Base-by-base conservation (phyloP, 1,284 basidiomycete genomes). In the Sporisorium iseilematis-ciliati region DNA sequence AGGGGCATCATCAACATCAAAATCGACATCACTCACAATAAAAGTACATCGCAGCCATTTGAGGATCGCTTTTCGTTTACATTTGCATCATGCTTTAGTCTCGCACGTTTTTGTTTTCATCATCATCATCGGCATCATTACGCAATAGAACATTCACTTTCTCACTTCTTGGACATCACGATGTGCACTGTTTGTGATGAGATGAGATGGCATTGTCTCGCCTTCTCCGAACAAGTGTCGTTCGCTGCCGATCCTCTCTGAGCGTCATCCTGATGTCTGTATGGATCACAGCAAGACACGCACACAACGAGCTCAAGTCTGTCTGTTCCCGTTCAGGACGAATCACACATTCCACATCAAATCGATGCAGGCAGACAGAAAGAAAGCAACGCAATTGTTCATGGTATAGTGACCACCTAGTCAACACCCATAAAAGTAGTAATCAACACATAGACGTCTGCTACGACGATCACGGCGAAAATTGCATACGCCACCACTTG, bases 391-490 rank as follows among this genome's bases (percentile, higher is more conserved):
- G 0, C n/a, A n/a, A 54, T 43, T 31, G 21, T 54, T 12, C 42
- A 45, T 48, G 20, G 31, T 29, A 43, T n/a, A 4, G n/a, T 31
- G n/a, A 16, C 26, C 12, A 20, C 23, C 33, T 29, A 59, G 8
- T 55, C 21, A 10, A n/a, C 38, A 29, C 43, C 58, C 54, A 57
- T 54, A 42, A 75, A 75, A 2, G 67, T 70, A 3, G 77, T 75
- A 14, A 78, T 64, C 52, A 79, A 49, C 6, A 77, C 72, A 33
- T 75, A 79, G 11, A 35, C 69, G 35, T 79, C 78, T 1, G 70
- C 67, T 3, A 79, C 35, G n/a, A 78, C 61, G 53, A 79, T 69
- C 41, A 75, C 57, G 12, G 42, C 61, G 45, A 73, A 79, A 35
- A 77, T 69, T 31, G 67, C 67, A 26, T 60, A 63, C 0, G 67